Base-by-base conservation (phyloP, 179 eudicot genomes). In the Beta corolliflora region DNA sequence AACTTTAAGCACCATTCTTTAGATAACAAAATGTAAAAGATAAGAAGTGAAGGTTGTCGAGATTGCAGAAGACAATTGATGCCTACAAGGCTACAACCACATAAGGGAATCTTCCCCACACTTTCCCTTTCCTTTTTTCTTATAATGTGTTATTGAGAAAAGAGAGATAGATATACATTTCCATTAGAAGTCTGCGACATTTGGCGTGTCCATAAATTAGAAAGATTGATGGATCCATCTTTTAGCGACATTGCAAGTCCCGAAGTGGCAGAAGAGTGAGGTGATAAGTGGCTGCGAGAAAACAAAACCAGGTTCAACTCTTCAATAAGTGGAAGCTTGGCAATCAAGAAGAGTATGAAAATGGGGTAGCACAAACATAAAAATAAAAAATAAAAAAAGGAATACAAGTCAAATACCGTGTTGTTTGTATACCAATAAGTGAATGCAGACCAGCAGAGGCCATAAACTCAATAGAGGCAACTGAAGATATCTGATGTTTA, bases 191-290 rank as follows among this genome's bases (percentile, higher is more conserved):
- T 87, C 75, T 88, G 91, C 48, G 98, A 92, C 56, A 96, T 89
- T 80, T 92, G 92, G 68, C 99, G 98, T 81, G 92, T 91, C 99
- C 99, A 96, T 64, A 81, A 44, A 86, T 96, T 96, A 78, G 99
- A 90, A 76, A 96, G 97, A 85, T 94, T 94, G 79, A 96, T 81
- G 16, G 98, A 88, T 65, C 99, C 98, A 81, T 96, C 99, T 77
- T 79, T 88, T 72, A 96, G 81, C 71, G 98, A 94, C 89, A 91
- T 80, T 13, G 97, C 88, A 73, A 96, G 73, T 48, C 94, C 98
- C 86, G 88, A 81, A 44, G 96, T 90, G 84, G 99, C 99, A 64
- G 87, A 87, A 68, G 97, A 90, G 81, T 96, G 94, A 81, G 79
- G 86, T 80, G 99, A 91, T 80, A 94, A 75, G 72, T 94, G 84